phyloP scores from a whole-genome alignment of 2,329 filamentous ascomycete species.

The Fusarium pilosicola region DNA sequence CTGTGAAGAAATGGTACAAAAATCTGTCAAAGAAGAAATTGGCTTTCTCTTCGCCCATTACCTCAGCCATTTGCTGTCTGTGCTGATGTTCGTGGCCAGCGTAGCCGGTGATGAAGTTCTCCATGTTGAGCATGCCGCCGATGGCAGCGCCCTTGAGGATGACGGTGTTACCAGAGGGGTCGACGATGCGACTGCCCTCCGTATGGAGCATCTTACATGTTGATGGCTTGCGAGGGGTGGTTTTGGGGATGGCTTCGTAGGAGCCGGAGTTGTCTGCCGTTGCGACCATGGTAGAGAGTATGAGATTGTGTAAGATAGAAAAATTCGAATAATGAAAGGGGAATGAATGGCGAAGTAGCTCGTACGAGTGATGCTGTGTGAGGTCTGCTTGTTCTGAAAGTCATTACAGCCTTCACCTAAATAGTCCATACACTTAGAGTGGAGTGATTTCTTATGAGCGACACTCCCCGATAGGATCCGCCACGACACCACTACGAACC shows the following conservation, averaged over 20 bases:
- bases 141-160: slow-evolving; percentile 53
- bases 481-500: not conserved
- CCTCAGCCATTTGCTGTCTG: slow-evolving; percentile 61
- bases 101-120: slow-evolving; percentile 73
- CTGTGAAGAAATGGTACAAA: slow-evolving; percentile 68
- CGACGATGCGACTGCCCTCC: slow-evolving; percentile 53
- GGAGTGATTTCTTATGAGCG: slow-evolving; percentile 25
- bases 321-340: accelerated
- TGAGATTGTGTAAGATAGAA: no score
- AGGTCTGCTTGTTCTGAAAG: not conserved
- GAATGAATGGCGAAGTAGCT: not conserved
- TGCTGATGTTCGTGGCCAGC: slow-evolving; percentile 67
- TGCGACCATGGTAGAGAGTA: slow-evolving; percentile 17
- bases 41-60: slow-evolving; percentile 65
- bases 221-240: slow-evolving; percentile 3
- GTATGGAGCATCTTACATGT: slow-evolving; percentile 46
- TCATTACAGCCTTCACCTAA: slow-evolving; percentile 5
- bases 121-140: slow-evolving; percentile 57
- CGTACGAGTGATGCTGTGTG: not conserved
- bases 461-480: slow-evolving; percentile 33
- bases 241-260: not conserved
- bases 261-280: slow-evolving; percentile 14
- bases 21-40: slow-evolving; percentile 69
- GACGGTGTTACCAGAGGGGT: slow-evolving; percentile 55
- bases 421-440: not conserved